Evolutionary conservation across 768 basidiomycete genomes (phyloP).

Genomic region (Dacryopinax primogenitus): DNA sequence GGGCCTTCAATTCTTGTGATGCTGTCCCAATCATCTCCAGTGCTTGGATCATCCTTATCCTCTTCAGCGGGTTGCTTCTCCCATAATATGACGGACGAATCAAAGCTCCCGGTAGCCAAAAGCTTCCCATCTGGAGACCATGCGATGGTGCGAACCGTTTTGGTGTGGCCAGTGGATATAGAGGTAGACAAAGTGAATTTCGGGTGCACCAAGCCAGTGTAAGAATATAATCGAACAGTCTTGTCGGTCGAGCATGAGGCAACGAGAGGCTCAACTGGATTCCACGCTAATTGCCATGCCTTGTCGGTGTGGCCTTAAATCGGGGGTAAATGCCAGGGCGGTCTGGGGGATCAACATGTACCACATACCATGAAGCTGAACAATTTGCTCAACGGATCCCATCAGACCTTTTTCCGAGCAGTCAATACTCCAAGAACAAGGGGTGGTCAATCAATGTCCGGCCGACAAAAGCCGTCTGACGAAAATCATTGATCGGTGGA

Average conservation of each 20-base stretch:
- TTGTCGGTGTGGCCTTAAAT: slow-evolving; percentile 60
- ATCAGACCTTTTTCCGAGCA: background rate
- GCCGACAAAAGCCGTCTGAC: background rate
- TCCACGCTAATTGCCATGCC: slow-evolving; percentile 84
- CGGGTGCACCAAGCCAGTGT: slow-evolving; percentile 28
- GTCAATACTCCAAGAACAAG: background rate
- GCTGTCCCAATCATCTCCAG: slow-evolving; percentile 83
- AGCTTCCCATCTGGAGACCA: slow-evolving; percentile 83
- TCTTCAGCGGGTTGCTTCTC: slow-evolving; percentile 34
- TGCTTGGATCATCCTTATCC: slow-evolving; percentile 50
- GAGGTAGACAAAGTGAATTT: slow-evolving; percentile 46
- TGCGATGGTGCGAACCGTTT: slow-evolving; percentile 73
- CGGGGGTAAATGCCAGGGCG: background rate
- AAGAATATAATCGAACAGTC: slow-evolving; percentile 72
- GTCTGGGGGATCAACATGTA: background rate
- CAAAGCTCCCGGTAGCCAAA: slow-evolving; percentile 87
- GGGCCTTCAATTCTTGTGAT: slow-evolving; percentile 80
- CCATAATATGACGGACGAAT: slow-evolving; percentile 85
- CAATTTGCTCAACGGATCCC: background rate
- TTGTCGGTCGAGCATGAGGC: slow-evolving; percentile 95
- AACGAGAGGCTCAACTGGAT: slow-evolving; percentile 62
- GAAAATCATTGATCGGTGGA: background rate
- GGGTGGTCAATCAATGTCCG: background rate
- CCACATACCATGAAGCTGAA: background rate
- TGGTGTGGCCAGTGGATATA: slow-evolving; percentile 72